phyloP scores from a whole-genome alignment of 2,329 filamentous ascomycete species.

The Leptodontidium sp. region DNA sequence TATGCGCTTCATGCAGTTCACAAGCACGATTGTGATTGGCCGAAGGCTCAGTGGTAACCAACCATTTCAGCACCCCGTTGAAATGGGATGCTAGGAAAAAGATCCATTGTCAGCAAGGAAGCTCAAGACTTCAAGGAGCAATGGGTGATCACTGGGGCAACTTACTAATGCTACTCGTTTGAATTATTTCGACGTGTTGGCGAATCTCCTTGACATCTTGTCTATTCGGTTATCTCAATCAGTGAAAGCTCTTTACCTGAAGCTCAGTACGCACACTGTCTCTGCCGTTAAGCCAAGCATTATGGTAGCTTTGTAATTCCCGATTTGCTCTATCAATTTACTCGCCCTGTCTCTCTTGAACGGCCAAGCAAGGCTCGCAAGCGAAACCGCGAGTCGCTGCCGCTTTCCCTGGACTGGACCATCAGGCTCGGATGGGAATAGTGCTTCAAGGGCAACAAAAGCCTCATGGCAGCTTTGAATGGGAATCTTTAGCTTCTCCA shows the following conservation, averaged over 20 bases:
- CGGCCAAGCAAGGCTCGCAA: conserved; percentile 1
- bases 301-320: conserved; percentile 5
- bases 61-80: background rate
- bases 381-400: background rate
- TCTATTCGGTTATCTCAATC: background rate
- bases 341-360: conserved; percentile 7
- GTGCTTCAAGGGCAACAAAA: background rate
- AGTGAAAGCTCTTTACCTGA: background rate
- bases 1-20: too few species aligned
- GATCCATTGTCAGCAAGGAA: background rate
- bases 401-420: background rate
- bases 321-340: conserved; percentile 6
- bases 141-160: background rate
- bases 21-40: too few species aligned
- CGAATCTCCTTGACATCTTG: background rate
- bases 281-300: background rate
- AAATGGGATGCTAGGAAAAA: background rate
- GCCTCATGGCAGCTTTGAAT: background rate
- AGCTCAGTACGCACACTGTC: background rate
- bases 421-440: background rate
- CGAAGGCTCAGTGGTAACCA: too few species aligned
- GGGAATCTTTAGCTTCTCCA: background rate
- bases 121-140: background rate
- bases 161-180: background rate
- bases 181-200: background rate